A percentile compares a stretch with the other conserved stretches of the same genome.
Evolutionary conservation across 306 rosid genomes (phyloP).

Genomic region (Acmispon strigosus): DNA sequence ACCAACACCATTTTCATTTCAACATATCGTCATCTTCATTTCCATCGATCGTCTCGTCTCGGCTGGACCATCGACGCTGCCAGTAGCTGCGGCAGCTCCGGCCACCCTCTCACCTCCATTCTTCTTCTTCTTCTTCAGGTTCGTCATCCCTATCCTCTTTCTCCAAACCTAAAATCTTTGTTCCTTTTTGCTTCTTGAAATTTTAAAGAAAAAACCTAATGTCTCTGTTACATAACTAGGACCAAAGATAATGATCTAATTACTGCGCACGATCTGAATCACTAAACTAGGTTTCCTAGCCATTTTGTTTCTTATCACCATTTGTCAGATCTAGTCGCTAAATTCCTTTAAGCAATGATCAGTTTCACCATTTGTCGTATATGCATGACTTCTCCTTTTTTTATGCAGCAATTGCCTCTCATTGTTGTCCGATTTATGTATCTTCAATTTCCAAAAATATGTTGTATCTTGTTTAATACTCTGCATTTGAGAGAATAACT

Average conservation of each 20-base stretch:
- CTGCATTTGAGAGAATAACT: neutral
- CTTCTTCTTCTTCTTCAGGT: conserved; percentile 16
- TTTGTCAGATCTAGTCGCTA: conserved; percentile 24
- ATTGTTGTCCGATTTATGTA: neutral
- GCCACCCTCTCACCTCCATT: conserved; percentile 20
- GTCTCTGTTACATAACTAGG: neutral
- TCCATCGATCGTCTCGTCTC: conserved; percentile 21
- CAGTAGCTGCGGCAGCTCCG: conserved; percentile 21
- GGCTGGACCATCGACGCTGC: conserved; percentile 25
- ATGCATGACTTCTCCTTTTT: neutral
- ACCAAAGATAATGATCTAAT: neutral
- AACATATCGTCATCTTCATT: neutral
- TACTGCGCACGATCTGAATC: conserved; percentile 26
- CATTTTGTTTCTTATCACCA: conserved; percentile 6
- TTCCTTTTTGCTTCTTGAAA: neutral
- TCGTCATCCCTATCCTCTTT: neutral
- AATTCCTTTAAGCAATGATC: conserved; percentile 10
- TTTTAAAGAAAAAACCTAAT: neutral
- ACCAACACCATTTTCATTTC: neutral
- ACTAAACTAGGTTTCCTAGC: neutral
- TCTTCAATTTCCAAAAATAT: neutral
- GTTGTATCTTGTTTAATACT: neutral
- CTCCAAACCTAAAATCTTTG: neutral
- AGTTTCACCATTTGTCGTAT: neutral
- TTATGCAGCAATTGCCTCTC: neutral